Percentiles rank a stretch among this genome's conserved stretches.
These are phyloP conservation scores for Diaporthe sp. DNA, from an alignment of 2,329 filamentous ascomycete genomes.

Conservation along the genomic window DNA sequence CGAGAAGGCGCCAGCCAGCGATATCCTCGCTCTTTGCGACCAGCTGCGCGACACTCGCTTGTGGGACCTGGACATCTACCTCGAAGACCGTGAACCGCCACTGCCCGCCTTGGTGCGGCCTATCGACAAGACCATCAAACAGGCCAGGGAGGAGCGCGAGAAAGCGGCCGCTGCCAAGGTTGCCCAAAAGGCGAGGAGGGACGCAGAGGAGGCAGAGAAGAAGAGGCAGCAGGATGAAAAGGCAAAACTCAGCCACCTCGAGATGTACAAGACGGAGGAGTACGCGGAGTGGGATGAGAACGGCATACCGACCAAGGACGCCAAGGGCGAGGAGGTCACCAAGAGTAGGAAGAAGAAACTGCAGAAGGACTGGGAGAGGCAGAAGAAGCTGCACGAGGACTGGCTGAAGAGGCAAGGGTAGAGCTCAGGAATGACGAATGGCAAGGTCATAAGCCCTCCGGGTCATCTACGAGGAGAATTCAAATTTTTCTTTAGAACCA, in stretches of 20 bases:
- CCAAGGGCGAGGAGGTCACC: slow-evolving; percentile 73
- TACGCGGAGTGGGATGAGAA: slow-evolving; percentile 74
- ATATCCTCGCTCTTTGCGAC: slow-evolving; percentile 76
- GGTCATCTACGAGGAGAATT: no score
- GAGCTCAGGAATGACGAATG: neutral
- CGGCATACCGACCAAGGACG: slow-evolving; percentile 73
- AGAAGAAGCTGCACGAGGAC: slow-evolving; percentile 76
- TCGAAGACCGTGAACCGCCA: slow-evolving; percentile 72
- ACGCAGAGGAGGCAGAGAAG: slow-evolving; percentile 55
- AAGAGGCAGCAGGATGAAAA: slow-evolving; percentile 55
- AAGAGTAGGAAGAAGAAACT: slow-evolving; percentile 77
- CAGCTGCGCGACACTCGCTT: slow-evolving; percentile 74
- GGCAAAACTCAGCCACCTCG: slow-evolving; percentile 48
- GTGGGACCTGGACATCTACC: slow-evolving; percentile 76
- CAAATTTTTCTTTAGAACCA: neutral
- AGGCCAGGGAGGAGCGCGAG: slow-evolving; percentile 67
- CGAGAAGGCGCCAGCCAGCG: slow-evolving; percentile 65
- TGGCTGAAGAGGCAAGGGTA: slow-evolving; percentile 51
- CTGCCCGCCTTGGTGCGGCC: slow-evolving; percentile 75
- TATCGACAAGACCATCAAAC: slow-evolving; percentile 70
- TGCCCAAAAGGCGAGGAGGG: slow-evolving; percentile 51
- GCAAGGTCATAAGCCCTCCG: neutral
- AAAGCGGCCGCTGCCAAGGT: slow-evolving; percentile 65
- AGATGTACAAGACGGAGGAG: slow-evolving; percentile 60
- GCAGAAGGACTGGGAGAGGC: slow-evolving; percentile 78